A percentile compares a stretch with the other conserved stretches of the same genome.
phyloP scores from a whole-genome alignment of 192 early-diverging fungal genomes.

The Blastocladiella britannica region DNA sequence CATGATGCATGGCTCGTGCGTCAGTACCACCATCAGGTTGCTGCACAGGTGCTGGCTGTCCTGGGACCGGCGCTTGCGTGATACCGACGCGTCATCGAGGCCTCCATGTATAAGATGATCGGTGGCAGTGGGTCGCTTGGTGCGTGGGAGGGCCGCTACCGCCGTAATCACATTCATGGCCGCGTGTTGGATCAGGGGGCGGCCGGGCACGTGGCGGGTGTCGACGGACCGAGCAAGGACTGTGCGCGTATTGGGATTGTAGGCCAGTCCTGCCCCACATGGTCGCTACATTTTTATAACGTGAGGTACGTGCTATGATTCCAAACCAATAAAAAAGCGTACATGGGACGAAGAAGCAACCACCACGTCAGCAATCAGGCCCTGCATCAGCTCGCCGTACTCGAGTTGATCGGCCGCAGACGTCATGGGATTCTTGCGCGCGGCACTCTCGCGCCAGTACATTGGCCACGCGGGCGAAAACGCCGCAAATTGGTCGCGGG shows the following conservation, averaged over 20 bases:
- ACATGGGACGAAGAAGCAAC: too few species aligned
- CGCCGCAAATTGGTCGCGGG: neutral
- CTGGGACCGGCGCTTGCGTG: neutral
- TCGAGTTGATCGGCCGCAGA: too few species aligned
- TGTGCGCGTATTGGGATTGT: neutral
- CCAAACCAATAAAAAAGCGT: too few species aligned
- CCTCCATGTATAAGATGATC: too few species aligned
- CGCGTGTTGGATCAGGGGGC: neutral
- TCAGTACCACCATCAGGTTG: neutral
- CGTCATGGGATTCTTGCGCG: neutral
- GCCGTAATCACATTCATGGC: neutral
- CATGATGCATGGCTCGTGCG: slow-evolving; percentile 4
- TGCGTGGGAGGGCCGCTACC: too few species aligned
- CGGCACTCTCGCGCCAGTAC: neutral
- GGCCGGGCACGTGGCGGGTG: neutral
- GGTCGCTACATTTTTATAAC: neutral
- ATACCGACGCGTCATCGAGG: too few species aligned
- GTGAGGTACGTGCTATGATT: too few species aligned
- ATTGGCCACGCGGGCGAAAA: neutral
- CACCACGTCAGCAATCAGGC: neutral
- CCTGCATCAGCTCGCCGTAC: neutral
- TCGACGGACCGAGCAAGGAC: neutral
- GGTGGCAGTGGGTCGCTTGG: too few species aligned
- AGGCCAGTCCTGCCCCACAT: neutral
- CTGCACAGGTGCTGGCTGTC: neutral